These are phyloP conservation scores for Hypomyces perniciosus DNA, from an alignment of 2,329 filamentous ascomycete species.

Conservation along the genomic window DNA sequence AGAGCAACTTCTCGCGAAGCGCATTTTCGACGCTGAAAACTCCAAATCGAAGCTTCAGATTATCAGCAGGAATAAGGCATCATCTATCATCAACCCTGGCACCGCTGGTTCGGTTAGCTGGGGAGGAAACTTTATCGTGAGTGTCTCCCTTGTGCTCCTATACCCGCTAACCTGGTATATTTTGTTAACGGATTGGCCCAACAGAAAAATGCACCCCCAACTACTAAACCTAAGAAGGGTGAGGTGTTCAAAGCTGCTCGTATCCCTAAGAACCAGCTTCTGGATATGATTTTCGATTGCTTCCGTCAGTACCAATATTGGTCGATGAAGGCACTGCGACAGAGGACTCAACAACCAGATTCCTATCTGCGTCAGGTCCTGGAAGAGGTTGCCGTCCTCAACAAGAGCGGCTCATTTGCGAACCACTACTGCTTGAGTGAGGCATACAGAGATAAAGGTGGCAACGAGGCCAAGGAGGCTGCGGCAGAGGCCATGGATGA, in stretches of 20 bases:
- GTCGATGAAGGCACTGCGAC: conserved; percentile 83
- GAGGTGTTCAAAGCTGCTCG: conserved; percentile 78
- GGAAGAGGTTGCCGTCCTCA: conserved; percentile 73
- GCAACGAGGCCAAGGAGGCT: conserved; percentile 44
- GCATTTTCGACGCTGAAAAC: conserved; percentile 44
- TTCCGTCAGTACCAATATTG: conserved; percentile 88
- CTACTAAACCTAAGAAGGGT: conserved; percentile 54
- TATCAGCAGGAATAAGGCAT: conserved; percentile 44
- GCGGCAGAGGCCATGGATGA: conserved; percentile 53
- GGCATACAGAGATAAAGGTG: conserved; percentile 33
- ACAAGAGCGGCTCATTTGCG: conserved; percentile 77
- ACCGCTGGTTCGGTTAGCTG: conserved; percentile 31
- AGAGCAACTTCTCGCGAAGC: conserved; percentile 55
- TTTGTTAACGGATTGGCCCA: conserved; percentile 14
- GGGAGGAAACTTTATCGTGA: conserved; percentile 50
- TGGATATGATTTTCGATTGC: conserved; percentile 76
- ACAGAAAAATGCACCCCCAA: conserved; percentile 48
- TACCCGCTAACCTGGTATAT: not conserved
- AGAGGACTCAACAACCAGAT: conserved; percentile 77
- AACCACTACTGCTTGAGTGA: conserved; percentile 81
- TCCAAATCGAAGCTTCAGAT: conserved; percentile 46
- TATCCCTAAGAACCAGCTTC: conserved; percentile 79
- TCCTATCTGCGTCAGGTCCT: conserved; percentile 84
- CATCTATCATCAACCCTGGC: conserved; percentile 52
- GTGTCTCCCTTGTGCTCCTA: conserved; percentile 21